Percentiles rank a stretch among this genome's conserved stretches.
Evolutionary conservation across 768 basidiomycete genomes (phyloP).

Genomic region (Leccinum barrowsii): DNA sequence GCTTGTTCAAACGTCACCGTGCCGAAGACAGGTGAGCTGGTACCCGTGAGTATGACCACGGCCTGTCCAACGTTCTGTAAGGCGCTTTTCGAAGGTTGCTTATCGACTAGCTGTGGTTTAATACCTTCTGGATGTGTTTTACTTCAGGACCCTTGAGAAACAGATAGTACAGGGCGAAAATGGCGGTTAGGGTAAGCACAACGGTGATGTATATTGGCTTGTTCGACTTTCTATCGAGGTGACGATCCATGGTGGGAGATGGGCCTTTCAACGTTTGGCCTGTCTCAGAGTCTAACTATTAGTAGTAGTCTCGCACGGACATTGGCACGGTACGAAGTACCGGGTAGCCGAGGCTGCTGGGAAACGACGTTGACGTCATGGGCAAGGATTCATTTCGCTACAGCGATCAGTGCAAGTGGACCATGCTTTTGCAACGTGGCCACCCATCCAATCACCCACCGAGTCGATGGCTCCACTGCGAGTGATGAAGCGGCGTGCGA

Average conservation of each 20-base stretch:
- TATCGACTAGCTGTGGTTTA: neutral
- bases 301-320: neutral
- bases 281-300: neutral
- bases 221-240: slow-evolving; percentile 21
- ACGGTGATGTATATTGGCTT: slow-evolving; percentile 15
- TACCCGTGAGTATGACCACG: slow-evolving; percentile 56
- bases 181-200: slow-evolving; percentile 5
- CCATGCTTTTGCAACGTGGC: neutral
- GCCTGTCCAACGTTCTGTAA: slow-evolving; percentile 38
- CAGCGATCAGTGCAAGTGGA: neutral
- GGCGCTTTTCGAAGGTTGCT: neutral
- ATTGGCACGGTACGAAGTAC: neutral
- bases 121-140: slow-evolving; percentile 23
- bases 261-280: neutral
- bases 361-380: neutral
- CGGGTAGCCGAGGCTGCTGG: neutral
- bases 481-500: neutral
- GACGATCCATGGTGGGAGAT: slow-evolving; percentile 19
- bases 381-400: neutral
- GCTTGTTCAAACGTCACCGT: slow-evolving; percentile 64
- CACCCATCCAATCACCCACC: neutral
- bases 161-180: slow-evolving; percentile 22
- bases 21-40: slow-evolving; percentile 54
- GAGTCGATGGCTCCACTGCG: neutral
- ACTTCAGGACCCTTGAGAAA: slow-evolving; percentile 17